Conservation (phyloP, 1,284 basidiomycete genomes). For the Ustilago cynodontis region DNA sequence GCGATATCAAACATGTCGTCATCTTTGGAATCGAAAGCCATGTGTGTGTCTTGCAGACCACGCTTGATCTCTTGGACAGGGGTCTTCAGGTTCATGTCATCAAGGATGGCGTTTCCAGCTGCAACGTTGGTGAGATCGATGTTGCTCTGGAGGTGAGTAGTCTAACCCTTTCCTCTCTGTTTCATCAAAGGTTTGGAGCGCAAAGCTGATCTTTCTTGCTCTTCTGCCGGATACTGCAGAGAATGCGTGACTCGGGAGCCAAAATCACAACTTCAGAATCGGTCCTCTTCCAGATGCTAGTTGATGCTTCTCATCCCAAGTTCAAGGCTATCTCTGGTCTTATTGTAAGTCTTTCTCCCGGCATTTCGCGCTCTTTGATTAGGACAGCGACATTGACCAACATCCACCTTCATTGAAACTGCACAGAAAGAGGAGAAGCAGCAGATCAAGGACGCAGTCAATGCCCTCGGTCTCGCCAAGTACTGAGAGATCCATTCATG, state of each 20-base stretch:
- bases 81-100: constrained; percentile 79
- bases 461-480: constrained; percentile 42
- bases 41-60: constrained; percentile 87
- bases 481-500: constrained; percentile 18
- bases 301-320: constrained; percentile 76
- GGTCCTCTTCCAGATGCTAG: constrained; percentile 80
- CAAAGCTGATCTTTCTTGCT: not conserved
- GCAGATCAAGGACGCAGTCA: constrained; percentile 54
- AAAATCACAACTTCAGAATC: constrained; percentile 85
- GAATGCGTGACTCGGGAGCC: constrained; percentile 81
- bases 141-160: constrained; percentile 73
- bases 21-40: constrained; percentile 89
- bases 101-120: constrained; percentile 86
- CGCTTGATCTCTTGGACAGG: constrained; percentile 76
- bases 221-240: constrained; percentile 47
- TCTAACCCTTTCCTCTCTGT: too few species aligned
- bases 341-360: constrained; percentile 71
- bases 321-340: constrained; percentile 82
- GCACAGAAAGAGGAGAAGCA: constrained; percentile 63
- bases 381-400: not conserved
- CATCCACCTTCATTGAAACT: not conserved
- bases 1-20: constrained; percentile 76
- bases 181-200: too few species aligned
- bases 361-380: not conserved
- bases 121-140: constrained; percentile 75